A percentile compares a stretch with the other conserved stretches of the same genome.
phyloP scores from a whole-genome alignment of 1,284 basidiomycete species.

The Cryptococcus jaspeensis region DNA sequence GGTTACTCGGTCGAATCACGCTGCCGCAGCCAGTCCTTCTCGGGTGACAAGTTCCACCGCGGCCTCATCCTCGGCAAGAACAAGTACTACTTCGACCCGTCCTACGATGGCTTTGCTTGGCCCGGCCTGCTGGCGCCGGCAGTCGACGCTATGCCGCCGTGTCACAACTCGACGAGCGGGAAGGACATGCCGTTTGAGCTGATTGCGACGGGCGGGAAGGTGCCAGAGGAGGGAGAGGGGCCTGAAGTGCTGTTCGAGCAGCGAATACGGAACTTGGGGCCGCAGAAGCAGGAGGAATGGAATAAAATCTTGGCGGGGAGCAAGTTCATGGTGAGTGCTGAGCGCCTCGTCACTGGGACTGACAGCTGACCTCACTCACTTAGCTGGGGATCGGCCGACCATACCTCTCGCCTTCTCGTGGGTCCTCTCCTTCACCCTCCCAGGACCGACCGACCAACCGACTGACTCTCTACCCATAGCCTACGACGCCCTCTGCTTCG shows the following conservation, averaged over 20 bases:
- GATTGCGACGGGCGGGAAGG: constrained; percentile 27
- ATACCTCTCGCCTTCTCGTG: too few species aligned
- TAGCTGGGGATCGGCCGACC: too few species aligned
- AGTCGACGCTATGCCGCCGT: constrained; percentile 8
- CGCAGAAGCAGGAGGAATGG: too few species aligned
- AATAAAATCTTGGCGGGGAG: too few species aligned
- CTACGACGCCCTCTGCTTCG: constrained; percentile 53
- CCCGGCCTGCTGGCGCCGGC: constrained; percentile 4
- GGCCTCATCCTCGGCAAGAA: constrained; percentile 50
- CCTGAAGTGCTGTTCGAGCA: too few species aligned
- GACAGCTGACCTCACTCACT: too few species aligned
- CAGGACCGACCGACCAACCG: too few species aligned
- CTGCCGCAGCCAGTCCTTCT: constrained; percentile 30
- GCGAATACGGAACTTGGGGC: too few species aligned
- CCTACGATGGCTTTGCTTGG: constrained; percentile 12
- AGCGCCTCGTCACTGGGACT: too few species aligned
- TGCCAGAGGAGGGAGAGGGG: constrained; percentile 12
- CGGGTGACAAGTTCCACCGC: constrained; percentile 32
- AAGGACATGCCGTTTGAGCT: constrained; percentile 23
- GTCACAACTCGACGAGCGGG: constrained; percentile 2
- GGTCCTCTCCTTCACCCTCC: too few species aligned
- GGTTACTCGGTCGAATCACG: constrained; percentile 49
- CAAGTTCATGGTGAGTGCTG: too few species aligned
- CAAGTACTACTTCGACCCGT: constrained; percentile 34
- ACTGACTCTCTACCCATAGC: too few species aligned